These are phyloP conservation scores for Mycena sp. DNA, from an alignment of 1,284 basidiomycete genomes.

Conservation along the genomic window DNA sequence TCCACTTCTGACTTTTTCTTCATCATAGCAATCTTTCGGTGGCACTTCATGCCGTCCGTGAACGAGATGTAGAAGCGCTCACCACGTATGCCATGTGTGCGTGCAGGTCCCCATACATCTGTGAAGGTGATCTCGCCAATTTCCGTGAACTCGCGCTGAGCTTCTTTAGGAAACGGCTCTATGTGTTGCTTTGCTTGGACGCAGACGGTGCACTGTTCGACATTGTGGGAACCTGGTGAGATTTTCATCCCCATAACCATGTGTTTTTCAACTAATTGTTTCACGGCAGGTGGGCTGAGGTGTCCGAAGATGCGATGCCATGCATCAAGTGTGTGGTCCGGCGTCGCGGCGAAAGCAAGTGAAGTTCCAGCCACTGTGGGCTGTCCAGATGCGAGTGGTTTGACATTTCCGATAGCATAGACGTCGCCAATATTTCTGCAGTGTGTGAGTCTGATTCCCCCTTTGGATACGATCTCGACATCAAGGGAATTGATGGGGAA, in stretches of 20 bases:
- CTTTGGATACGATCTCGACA: not conserved
- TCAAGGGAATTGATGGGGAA: not conserved
- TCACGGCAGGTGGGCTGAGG: not conserved
- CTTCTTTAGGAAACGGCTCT: constrained; percentile 16
- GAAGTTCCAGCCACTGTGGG: not conserved
- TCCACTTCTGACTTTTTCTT: constrained; percentile 37
- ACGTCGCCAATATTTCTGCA: constrained; percentile 13
- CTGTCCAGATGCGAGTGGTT: not conserved
- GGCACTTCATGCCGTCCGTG: constrained; percentile 35
- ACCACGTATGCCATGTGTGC: constrained; percentile 18
- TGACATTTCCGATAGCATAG: constrained; percentile 8
- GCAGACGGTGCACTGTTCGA: constrained; percentile 15
- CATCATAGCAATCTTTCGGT: constrained; percentile 30
- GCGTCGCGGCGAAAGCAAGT: constrained; percentile 11
- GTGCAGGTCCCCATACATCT: constrained; percentile 37
- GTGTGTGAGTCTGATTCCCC: not conserved
- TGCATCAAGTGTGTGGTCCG: not conserved
- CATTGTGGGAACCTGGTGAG: not conserved
- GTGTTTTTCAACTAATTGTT: constrained; percentile 4
- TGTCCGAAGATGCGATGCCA: constrained; percentile 19
- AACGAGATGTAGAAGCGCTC: constrained; percentile 37
- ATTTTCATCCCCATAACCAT: constrained; percentile 17
- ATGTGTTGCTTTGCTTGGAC: constrained; percentile 19
- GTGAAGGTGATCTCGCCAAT: constrained; percentile 36
- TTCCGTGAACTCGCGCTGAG: constrained; percentile 18